These are phyloP conservation scores for Omphalotus guepiniiformis DNA, from an alignment of 768 basidiomycete species.

Conservation along the genomic window DNA sequence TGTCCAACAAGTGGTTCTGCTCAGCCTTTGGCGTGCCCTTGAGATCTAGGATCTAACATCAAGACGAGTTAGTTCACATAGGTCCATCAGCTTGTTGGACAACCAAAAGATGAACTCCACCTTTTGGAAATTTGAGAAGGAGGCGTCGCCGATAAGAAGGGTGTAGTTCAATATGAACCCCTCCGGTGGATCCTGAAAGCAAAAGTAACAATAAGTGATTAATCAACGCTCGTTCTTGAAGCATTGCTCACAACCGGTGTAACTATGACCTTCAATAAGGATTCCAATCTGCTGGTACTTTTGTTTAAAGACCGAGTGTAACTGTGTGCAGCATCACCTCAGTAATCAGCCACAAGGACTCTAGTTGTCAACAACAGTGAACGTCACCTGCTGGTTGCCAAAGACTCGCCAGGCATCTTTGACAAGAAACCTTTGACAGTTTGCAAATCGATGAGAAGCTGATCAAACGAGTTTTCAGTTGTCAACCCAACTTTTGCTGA, in stretches of 20 bases:
- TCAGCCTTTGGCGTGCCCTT: slow-evolving; percentile 86
- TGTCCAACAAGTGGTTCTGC: slow-evolving; percentile 87
- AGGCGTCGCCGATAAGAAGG: slow-evolving; percentile 88
- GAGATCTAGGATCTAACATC: slow-evolving; percentile 78
- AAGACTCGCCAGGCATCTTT: slow-evolving; percentile 74
- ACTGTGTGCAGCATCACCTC: slow-evolving; percentile 33
- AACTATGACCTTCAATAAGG: slow-evolving; percentile 91
- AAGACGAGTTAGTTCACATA: background rate
- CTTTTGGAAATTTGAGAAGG: slow-evolving; percentile 98
- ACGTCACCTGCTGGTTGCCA: slow-evolving; percentile 51
- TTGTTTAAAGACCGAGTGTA: slow-evolving; percentile 83
- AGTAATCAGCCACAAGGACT: slow-evolving; percentile 10
- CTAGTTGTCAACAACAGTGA: slow-evolving; percentile 2
- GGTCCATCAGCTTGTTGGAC: no score
- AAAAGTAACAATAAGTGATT: background rate
- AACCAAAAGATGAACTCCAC: slow-evolving; percentile 31
- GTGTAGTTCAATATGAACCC: slow-evolving; percentile 96
- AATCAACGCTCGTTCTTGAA: background rate
- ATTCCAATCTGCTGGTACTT: slow-evolving; percentile 78
- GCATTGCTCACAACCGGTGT: slow-evolving; percentile 74
- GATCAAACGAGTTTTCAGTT: slow-evolving; percentile 9
- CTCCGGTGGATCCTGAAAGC: slow-evolving; percentile 78
- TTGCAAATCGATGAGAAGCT: slow-evolving; percentile 91
- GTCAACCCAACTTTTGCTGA: background rate
- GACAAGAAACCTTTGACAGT: slow-evolving; percentile 77